Evolutionary conservation across 169 alveolate genomes (phyloP), one percentile per base, ranked within the genome.

Genomic region (Babesia ovata): DNA sequence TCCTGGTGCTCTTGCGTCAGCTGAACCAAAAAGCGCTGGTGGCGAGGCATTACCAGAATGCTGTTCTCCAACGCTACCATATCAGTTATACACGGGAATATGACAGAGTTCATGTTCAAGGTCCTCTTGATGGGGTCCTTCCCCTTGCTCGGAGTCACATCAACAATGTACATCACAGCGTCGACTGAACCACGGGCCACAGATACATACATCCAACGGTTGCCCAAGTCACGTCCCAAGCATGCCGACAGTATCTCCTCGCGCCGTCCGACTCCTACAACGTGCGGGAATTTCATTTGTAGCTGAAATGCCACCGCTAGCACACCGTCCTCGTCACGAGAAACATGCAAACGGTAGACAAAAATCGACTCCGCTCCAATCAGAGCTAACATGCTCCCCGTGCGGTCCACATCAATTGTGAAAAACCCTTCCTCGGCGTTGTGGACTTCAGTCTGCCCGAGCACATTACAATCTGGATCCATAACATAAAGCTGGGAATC

Each of bases 1-100:
- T 76, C 86, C 52, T 56, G 16, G 45, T 66, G 79, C 46, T 76
- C 86, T 58, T 57, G 78, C 12, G 83, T 76, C 26, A 76, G 63
- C 28, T 66, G 81, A 12, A 69, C 44, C 16, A 76, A 50, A 63
- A 24, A 76, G 39, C 86, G 33, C 22, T 76, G 71, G 54, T 76
- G 86, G 39, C 79, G 56, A 7, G 86, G 86, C 79, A 76, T 58
- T 12, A 71, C 53, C 11, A 76, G 63, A 28, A 76, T 33, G 50
- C 65, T 26, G 10, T 7, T 16, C 21, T 69, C 67, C 21, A 65
- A 44, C 16, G 86, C 45, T 11, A 60, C 63, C 69, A 76, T 76
- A 17, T 57, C 57, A 2, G 67, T 76, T 17, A 52, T 45, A 44
- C 63, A 49, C 62, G 86, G 86, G 73, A 76, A 76, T 28, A 76